Evolutionary conservation across 768 basidiomycete species (phyloP).

Genomic region (Lactarius sp.): DNA sequence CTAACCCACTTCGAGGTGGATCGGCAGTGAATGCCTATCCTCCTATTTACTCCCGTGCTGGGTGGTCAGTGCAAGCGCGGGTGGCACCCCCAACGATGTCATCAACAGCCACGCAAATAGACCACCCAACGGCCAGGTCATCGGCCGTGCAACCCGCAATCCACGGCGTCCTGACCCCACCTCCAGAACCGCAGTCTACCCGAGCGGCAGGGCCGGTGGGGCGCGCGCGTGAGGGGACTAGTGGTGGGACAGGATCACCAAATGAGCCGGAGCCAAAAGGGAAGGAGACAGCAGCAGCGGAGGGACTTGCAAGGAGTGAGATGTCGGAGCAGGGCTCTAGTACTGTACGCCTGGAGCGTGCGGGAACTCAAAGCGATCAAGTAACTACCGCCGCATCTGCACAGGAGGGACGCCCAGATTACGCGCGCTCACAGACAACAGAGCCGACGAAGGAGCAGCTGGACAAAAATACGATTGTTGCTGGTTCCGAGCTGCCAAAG

Average conservation of each 20-base stretch:
- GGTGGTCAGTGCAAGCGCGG: slow-evolving; percentile 9
- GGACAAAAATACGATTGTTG: not conserved
- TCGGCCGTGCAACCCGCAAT: not conserved
- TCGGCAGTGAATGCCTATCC: slow-evolving; percentile 23
- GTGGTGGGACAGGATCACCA: not conserved
- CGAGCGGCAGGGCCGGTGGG: not conserved
- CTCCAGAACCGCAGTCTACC: not conserved
- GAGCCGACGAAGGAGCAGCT: slow-evolving; percentile 18
- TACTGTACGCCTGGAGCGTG: slow-evolving; percentile 7
- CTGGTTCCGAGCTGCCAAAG: not conserved
- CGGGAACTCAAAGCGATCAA: slow-evolving; percentile 13
- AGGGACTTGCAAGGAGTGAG: slow-evolving; percentile 6
- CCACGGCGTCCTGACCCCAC: not conserved
- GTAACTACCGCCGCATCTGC: not conserved
- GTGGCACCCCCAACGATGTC: slow-evolving; percentile 6
- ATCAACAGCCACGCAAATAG: slow-evolving; percentile 14
- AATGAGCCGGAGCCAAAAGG: slow-evolving; percentile 6
- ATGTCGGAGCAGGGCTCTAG: slow-evolving; percentile 9
- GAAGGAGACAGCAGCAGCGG: slow-evolving; percentile 6
- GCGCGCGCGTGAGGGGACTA: not conserved
- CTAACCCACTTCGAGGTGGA: slow-evolving; percentile 22
- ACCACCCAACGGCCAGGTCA: not conserved
- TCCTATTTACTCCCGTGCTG: slow-evolving; percentile 21
- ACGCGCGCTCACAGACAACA: slow-evolving; percentile 15
- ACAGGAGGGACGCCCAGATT: not conserved